phyloP scores from a whole-genome alignment of 306 rosid genomes.

The Rosa lucieae region DNA sequence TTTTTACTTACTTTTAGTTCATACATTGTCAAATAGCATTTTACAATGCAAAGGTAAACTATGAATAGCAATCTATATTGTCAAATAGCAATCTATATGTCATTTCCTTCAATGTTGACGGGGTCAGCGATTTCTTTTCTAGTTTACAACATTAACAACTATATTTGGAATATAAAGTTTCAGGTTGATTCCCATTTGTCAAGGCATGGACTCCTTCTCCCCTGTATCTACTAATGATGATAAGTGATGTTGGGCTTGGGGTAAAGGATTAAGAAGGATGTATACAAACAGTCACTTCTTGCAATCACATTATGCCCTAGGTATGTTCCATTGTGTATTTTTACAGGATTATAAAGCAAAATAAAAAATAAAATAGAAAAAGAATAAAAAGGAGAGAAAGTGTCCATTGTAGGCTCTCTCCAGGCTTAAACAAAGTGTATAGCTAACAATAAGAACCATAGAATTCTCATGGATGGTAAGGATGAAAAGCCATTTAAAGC shows the following conservation, averaged over 20 bases:
- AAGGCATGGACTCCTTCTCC: not conserved
- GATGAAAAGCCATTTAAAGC: not conserved
- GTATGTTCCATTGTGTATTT: not conserved
- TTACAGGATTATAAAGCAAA: not conserved
- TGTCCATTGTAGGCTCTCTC: too few species aligned
- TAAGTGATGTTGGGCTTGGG: not conserved
- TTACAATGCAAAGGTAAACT: not conserved
- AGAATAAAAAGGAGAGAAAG: too few species aligned
- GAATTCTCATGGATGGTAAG: not conserved
- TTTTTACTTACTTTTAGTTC: not conserved
- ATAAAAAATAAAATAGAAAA: not conserved
- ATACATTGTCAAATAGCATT: not conserved
- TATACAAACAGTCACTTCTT: not conserved
- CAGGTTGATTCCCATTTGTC: not conserved
- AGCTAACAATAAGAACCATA: not conserved
- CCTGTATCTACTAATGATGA: not conserved
- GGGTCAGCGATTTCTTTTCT: not conserved
- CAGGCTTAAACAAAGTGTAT: too few species aligned
- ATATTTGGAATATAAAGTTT: not conserved
- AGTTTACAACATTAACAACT: not conserved
- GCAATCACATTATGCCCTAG: not conserved
- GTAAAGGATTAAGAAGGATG: not conserved
- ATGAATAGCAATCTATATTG: too few species aligned
- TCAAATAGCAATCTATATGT: not conserved
- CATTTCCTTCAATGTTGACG: not conserved